Base-by-base conservation (phyloP, 2,329 filamentous ascomycete species). In the Lachnellula subtilissima region DNA sequence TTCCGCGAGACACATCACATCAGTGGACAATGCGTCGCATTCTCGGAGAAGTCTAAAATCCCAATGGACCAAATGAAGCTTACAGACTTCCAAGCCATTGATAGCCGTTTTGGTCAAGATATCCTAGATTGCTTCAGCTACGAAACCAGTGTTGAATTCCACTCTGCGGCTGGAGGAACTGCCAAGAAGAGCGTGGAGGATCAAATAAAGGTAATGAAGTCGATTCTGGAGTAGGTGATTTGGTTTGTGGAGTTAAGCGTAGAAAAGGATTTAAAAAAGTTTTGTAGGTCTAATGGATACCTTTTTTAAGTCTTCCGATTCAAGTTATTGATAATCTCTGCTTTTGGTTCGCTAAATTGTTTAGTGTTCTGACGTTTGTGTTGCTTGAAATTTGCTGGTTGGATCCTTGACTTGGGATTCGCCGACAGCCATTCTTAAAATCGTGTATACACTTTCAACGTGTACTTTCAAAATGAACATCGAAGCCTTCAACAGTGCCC, bases 1-100 rank as follows among this genome's bases (percentile, higher is more conserved):
- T 94, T 92, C 78, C 80, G 88, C 32, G 87, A 92, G 75, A 88
- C 87, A 1, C 88, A 92, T 67, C 88, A 91, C 72, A 88, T 91
- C 65, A 86, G 85, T 5, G 87, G 89, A 1, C 81, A 82, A 42
- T 82, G 85, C 2, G 88, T 93, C 4, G 85, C 86, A n/a, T 73
- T 88, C 49, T 84, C 86, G 0, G 88, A 93, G 73, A 76, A 84
- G 61, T 77, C 80, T 57, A 78, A 76, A 32, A 80, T 81, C 4
- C 81, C 85, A 7, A 91, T 91, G 83, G 84, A 90, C 67, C 76
- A 88, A 67, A 76, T 92, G 43, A 81, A 77, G 0, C 74, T 85
- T 46, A 79, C 85, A 70, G 82, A 91, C 67, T 73, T 92, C 52
- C 78, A 87, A 74, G 77, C 72, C 4, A 81, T 95, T 2, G 88